A percentile compares a stretch with the other conserved stretches of the same genome.
Evolutionary conservation across 2,329 filamentous ascomycete species (phyloP).

Genomic region (Pochonia chlamydosporia): DNA sequence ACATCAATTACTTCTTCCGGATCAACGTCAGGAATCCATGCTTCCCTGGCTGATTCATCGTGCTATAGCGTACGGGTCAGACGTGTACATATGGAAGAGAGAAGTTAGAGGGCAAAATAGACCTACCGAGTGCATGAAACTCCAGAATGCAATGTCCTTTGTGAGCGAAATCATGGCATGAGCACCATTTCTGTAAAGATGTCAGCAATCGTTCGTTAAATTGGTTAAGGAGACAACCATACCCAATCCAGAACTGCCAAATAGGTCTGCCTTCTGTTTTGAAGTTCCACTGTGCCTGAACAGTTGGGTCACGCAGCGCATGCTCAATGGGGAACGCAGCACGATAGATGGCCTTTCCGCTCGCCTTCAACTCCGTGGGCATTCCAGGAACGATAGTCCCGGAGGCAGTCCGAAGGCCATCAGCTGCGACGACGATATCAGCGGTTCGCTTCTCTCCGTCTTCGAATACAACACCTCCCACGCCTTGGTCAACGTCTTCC

Average conservation of each 20-base stretch:
- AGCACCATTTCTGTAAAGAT: too few species aligned
- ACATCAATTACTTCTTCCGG: neutral
- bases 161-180: too few species aligned
- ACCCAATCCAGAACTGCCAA: constrained; percentile 3
- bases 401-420: constrained; percentile 7
- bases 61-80: too few species aligned
- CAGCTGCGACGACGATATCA: constrained; percentile 11
- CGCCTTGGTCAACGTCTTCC: neutral
- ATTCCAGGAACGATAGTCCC: neutral
- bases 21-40: constrained; percentile 5
- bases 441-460: constrained; percentile 3
- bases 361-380: neutral
- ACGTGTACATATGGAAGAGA: too few species aligned
- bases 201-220: too few species aligned
- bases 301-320: neutral
- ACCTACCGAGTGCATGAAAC: too few species aligned
- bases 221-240: too few species aligned
- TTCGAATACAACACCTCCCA: constrained; percentile 1
- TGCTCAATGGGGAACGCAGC: neutral
- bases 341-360: constrained; percentile 7
- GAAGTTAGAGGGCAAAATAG: too few species aligned
- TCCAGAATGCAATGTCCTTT: too few species aligned
- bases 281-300: neutral
- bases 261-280: neutral
- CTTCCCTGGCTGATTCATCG: too few species aligned